Evolutionary conservation across 495 filamentous ascomycete species (phyloP), one percentile per base, ranked within the genome.

Genomic region (Penicillium lividum): DNA sequence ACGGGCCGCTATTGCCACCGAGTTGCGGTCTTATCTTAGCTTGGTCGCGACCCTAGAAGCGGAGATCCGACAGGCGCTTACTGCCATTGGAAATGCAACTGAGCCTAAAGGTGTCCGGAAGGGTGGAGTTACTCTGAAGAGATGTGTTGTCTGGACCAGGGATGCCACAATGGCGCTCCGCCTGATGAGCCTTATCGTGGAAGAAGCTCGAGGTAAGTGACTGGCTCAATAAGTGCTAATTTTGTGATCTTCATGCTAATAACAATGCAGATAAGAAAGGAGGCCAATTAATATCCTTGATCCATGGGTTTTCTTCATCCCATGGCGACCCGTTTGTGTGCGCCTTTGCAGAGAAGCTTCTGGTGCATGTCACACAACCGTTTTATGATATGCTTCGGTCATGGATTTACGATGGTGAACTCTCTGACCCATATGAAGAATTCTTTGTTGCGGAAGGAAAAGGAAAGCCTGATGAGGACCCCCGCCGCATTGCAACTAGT

Each of bases 371-470:
- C 33, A 99, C 95, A n/a, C 81, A 89, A 40, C 95, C 95, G 3
- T 99, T 97, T 68, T 99, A 99, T 69, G 89, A 93, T 61, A 98
- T 97, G 83, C 81, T 98, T 55, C 86, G 93, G 51, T 86, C 89
- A 59, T 99, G 95, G 95, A 97, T 98, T 51, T 99, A 98, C 69
- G 93, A 98, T 68, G 95, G 95, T 53, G 95, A 99, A 75, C 83
- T 99, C 18, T 92, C 89, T 15, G 95, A 99, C 76, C 95, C 95
- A 7, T 96, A 94, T 65, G 81, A 87, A 31, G 95, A 99, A 64
- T 99, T 99, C 72, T 97, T 98, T 65, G 92, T 99, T 28, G 84
- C 85, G 34, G 92, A 97, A 69, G 92, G 96, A 69, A 75, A 75
- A 36, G 68, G 70, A 28, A 64, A 74, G 45, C 70, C 73, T 4